Evolutionary conservation across 805 yeast genomes (phyloP), one percentile per base, ranked within the genome.

Genomic region (Pichia sporocuriosa): DNA sequence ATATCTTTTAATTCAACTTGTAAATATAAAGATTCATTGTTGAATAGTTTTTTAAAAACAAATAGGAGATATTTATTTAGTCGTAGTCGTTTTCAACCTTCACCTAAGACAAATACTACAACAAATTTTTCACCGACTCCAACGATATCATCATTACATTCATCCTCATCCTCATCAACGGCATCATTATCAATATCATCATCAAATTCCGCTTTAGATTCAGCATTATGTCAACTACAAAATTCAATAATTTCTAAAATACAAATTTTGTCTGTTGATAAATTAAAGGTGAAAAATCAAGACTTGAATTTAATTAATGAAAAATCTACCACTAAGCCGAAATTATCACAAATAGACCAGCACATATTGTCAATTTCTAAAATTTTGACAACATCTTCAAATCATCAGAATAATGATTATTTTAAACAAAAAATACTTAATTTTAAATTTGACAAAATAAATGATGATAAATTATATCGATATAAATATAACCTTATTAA

Each of bases 401-500:
- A 29, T 16, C 35, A 27, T 24, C 15, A 12, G 4, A 8, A 12
- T 26, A 17, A 21, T 34, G 23, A 39, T 20, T 28, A 34, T 24
- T 20, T 5, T 4, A 16, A n/a, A 26, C 11, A 31, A n/a, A 31
- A 17, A 10, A n/a, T 7, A 4, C 10, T 17, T 17, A 10, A n/a
- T 17, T 13, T 9, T n/a, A 11, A 20, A n/a, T 12, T 19, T 8
- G 10, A 25, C 26, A 39, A 39, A 23, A 10, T 36, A 7, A 34
- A 22, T 12, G 21, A 42, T 27, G 25, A 32, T 27, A 26, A 33
- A 13, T 16, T 32, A 16, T 34, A 32, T 12, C n/a, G 28, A 12
- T 34, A 28, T 20, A 41, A 39, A 37, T 31, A 25, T 22, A 16
- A 40, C 4, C 21, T 46, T 3, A 29, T 46, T 7, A 37, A 38